phyloP scores from a whole-genome alignment of 305 asterid genomes.

The Fraxinus velutina region DNA sequence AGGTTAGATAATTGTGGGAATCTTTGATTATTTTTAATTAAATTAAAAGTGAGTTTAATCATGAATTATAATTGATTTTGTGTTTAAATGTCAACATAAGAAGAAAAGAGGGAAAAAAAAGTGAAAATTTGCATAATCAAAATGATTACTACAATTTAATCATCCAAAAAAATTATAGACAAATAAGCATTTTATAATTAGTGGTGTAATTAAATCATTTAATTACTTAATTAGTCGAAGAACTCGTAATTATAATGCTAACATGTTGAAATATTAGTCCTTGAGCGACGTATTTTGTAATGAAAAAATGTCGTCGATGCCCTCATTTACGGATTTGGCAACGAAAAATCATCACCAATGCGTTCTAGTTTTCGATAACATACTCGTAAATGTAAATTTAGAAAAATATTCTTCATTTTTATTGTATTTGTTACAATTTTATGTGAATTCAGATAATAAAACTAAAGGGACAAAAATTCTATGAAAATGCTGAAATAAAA shows the following conservation, averaged over 20 bases:
- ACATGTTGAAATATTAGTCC: neutral
- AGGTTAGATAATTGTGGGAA: neutral
- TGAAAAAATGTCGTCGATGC: neutral
- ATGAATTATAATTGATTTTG: conserved; percentile 15
- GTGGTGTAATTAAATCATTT: neutral
- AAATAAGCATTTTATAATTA: neutral
- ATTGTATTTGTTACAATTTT: neutral
- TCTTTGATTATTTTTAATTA: conserved; percentile 8
- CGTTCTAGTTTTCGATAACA: neutral
- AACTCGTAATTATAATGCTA: neutral
- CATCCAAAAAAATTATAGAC: neutral
- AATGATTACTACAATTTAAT: neutral
- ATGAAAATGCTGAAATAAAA: neutral
- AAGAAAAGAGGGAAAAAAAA: neutral
- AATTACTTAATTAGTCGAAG: neutral
- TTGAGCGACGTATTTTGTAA: neutral
- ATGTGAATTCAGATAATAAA: neutral
- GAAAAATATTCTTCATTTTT: neutral
- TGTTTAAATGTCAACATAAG: conserved; percentile 16
- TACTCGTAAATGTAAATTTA: neutral
- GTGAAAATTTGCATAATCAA: neutral
- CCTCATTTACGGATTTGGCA: neutral
- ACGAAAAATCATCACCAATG: neutral
- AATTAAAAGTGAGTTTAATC: conserved; percentile 19
- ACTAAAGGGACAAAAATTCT: neutral